Evolutionary conservation across 306 rosid species (phyloP).

Genomic region (Gastrolobium villosum): DNA sequence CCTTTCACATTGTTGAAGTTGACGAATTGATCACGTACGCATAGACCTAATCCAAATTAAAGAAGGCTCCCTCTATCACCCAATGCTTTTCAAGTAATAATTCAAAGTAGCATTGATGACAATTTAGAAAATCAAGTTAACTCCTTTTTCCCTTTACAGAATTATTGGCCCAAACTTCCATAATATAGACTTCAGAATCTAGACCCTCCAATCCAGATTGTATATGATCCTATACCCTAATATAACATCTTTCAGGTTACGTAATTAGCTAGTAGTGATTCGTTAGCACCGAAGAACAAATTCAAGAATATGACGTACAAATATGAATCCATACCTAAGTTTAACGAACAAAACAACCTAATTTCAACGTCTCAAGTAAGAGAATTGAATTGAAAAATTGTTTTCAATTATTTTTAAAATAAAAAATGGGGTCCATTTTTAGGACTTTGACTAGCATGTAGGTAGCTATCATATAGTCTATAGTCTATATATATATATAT

Average conservation of each 20-base stretch:
- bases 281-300: not conserved
- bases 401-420: not conserved
- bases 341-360: not conserved
- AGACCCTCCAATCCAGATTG: not conserved
- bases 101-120: not conserved
- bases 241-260: not conserved
- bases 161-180: conserved; percentile 22
- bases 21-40: conserved; percentile 3
- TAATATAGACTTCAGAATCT: not conserved
- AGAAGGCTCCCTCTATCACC: not conserved
- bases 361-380: not conserved
- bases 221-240: not conserved
- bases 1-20: conserved; percentile 22
- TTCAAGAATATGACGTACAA: not conserved
- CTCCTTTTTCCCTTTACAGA: not conserved
- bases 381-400: not conserved
- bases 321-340: not conserved
- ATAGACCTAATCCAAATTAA: not conserved
- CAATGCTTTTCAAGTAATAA: not conserved
- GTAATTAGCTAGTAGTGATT: not conserved
- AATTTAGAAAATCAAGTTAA: not conserved
- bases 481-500: too few species aligned
- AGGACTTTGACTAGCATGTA: not conserved
- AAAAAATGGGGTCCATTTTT: not conserved
- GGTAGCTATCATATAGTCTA: too few species aligned